Conservation (phyloP, 345 rosid species). For the Corymbia maculata region DNA sequence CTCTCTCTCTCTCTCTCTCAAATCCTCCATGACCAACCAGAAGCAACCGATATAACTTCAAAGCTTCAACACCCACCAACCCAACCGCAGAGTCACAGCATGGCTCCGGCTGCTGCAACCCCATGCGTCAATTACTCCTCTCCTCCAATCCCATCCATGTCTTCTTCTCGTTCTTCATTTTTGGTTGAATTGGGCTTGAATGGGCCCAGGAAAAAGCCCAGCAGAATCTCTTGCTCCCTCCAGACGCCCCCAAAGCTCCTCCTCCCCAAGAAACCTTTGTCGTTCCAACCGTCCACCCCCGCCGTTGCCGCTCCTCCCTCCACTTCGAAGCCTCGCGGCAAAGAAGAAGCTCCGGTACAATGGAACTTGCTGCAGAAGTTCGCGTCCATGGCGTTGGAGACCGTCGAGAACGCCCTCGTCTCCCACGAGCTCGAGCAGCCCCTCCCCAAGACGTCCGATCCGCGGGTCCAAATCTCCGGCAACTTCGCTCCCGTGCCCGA, state of each 20-base stretch:
- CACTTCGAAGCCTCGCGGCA: constrained; percentile 10
- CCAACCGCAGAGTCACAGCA: background rate
- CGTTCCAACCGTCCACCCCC: background rate
- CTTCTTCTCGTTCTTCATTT: background rate
- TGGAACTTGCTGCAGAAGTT: constrained; percentile 55
- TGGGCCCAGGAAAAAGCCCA: constrained; percentile 8
- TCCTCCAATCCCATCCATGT: background rate
- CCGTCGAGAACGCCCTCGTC: constrained; percentile 42
- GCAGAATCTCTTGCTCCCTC: constrained; percentile 24
- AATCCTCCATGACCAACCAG: background rate
- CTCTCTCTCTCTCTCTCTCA: background rate
- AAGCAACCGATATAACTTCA: background rate
- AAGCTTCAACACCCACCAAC: background rate
- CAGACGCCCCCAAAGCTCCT: constrained; percentile 26
- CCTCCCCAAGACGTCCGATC: constrained; percentile 75
- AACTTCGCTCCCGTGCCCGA: constrained; percentile 78
- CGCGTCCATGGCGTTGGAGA: constrained; percentile 46
- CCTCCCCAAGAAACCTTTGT: background rate
- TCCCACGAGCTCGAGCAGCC: constrained; percentile 47
- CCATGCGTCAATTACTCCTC: background rate
- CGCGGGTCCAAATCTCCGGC: constrained; percentile 60
- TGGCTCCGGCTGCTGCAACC: background rate
- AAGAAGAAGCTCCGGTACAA: background rate
- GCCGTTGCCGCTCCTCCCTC: constrained; percentile 3
- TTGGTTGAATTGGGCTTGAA: background rate